Conservation (phyloP, 768 basidiomycete species). For the Pleurotus platypus region DNA sequence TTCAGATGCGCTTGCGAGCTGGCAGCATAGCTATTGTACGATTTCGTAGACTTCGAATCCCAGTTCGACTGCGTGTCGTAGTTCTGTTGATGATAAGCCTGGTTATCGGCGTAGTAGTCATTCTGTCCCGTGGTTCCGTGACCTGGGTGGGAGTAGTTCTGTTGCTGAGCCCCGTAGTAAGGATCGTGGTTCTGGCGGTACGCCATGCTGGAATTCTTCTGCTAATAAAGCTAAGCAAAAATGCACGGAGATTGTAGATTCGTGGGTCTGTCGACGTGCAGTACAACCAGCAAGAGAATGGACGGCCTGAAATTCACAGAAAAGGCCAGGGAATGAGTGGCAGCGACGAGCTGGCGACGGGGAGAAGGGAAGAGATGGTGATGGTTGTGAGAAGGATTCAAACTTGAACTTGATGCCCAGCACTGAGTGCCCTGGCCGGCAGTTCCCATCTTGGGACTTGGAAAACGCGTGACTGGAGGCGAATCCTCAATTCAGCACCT, state of each 20-base stretch:
- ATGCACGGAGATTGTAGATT: neutral
- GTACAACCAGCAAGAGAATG: slow-evolving; percentile 16
- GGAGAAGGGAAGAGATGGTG: neutral
- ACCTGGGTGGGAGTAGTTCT: slow-evolving; percentile 18
- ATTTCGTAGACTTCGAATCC: slow-evolving; percentile 53
- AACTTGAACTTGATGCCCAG: slow-evolving; percentile 3
- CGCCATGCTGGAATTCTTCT: slow-evolving; percentile 38
- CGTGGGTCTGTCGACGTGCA: slow-evolving; percentile 1
- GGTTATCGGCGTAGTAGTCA: slow-evolving; percentile 28
- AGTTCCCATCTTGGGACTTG: slow-evolving; percentile 3
- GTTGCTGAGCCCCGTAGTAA: slow-evolving; percentile 35
- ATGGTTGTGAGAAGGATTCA: neutral
- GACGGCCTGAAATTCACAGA: slow-evolving; percentile 17
- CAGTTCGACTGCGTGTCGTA: slow-evolving; percentile 41
- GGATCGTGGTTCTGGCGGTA: slow-evolving; percentile 53
- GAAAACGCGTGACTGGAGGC: too few species aligned
- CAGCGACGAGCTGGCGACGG: slow-evolving; percentile 2
- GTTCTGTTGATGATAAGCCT: slow-evolving; percentile 23
- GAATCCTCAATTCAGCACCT: too few species aligned
- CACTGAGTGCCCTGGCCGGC: slow-evolving; percentile 3
- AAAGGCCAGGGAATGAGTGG: slow-evolving; percentile 9
- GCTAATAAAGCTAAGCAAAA: slow-evolving; percentile 9
- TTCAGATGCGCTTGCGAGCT: slow-evolving; percentile 75
- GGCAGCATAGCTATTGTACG: slow-evolving; percentile 59
- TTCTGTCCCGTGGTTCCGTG: slow-evolving; percentile 28